Conservation (phyloP, 345 rosid genomes). For the Salix caprea region DNA sequence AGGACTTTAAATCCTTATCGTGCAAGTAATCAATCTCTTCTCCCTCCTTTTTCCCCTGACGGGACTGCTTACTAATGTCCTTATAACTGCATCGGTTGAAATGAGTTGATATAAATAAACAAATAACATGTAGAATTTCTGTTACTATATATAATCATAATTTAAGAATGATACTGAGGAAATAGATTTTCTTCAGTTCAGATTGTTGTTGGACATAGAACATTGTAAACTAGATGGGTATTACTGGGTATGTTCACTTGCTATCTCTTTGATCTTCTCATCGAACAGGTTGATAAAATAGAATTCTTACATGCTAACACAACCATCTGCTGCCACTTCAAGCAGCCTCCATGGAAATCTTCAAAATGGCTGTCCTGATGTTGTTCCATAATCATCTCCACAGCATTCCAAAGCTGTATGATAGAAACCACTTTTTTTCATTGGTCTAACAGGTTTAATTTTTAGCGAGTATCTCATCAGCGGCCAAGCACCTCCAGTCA, state of each 20-base stretch:
- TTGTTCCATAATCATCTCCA: not conserved
- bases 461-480: constrained; percentile 93
- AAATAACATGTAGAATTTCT: not conserved
- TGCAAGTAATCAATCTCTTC: constrained; percentile 62
- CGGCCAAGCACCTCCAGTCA: constrained; percentile 85
- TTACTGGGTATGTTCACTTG: not conserved
- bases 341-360: not conserved
- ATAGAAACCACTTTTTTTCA: not conserved
- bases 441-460: constrained; percentile 63
- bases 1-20: constrained; percentile 95
- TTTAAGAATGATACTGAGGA: not conserved
- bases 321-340: not conserved
- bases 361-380: not conserved
- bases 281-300: not conserved
- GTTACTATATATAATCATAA: not conserved
- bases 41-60: not conserved
- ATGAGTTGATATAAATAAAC: not conserved
- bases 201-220: not conserved
- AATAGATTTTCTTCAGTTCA: not conserved
- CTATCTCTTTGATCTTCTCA: not conserved
- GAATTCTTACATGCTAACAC: not conserved
- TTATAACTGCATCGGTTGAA: not conserved
- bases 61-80: not conserved
- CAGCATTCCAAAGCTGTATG: not conserved
- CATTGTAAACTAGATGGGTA: not conserved